A percentile compares a stretch with the other conserved stretches of the same genome.
These are phyloP conservation scores for Candida freyschussii DNA, from an alignment of 1,139 yeast genomes.

Conservation along the genomic window DNA sequence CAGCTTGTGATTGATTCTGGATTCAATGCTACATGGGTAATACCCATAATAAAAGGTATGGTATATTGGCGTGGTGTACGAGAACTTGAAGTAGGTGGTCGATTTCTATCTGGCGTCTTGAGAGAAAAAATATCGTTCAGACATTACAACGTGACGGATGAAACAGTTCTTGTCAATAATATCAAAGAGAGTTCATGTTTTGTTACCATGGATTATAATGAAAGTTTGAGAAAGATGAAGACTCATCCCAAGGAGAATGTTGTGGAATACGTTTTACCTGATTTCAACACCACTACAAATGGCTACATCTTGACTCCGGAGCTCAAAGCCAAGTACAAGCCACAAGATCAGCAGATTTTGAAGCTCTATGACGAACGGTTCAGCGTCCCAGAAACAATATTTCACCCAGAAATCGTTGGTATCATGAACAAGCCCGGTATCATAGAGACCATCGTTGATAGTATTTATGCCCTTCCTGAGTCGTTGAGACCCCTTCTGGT, in stretches of 20 bases:
- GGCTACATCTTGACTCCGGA: conserved; percentile 53
- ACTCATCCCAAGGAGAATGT: conserved; percentile 27
- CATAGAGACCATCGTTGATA: conserved; percentile 66
- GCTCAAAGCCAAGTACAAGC: conserved; percentile 27
- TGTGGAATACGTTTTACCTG: conserved; percentile 79
- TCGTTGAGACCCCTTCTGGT: conserved; percentile 70
- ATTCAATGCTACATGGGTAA: conserved; percentile 78
- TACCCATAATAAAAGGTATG: conserved; percentile 78
- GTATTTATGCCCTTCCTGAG: conserved; percentile 68
- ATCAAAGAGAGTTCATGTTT: conserved; percentile 81
- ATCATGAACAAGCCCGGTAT: conserved; percentile 67
- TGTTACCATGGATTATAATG: conserved; percentile 62
- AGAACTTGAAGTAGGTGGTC: conserved; percentile 73
- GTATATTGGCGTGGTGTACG: conserved; percentile 76
- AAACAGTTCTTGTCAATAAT: conserved; percentile 75
- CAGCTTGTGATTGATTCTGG: conserved; percentile 85
- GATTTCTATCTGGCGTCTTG: conserved; percentile 73
- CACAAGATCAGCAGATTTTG: conserved; percentile 59
- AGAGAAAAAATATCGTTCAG: conserved; percentile 84
- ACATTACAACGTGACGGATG: conserved; percentile 92
- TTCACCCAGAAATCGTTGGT: conserved; percentile 83
- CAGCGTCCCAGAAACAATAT: conserved; percentile 78
- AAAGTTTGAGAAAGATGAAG: conserved; percentile 44
- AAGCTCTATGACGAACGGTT: conserved; percentile 78
- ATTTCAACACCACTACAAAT: conserved; percentile 70